phyloP scores from a whole-genome alignment of 2,329 filamentous ascomycete genomes.

The Dendryphion nanum region DNA sequence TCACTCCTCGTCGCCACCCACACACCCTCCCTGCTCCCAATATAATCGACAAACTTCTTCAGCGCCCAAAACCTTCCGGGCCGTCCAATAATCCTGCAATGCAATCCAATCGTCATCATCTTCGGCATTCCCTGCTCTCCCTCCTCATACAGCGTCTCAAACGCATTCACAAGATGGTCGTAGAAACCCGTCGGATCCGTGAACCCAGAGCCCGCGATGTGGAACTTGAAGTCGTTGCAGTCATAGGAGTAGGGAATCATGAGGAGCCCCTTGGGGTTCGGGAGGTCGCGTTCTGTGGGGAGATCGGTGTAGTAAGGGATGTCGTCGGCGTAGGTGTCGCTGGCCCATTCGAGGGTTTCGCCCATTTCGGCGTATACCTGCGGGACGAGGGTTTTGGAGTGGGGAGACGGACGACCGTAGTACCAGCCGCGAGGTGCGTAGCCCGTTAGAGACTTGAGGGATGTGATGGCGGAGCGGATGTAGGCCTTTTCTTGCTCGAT shows the following conservation, averaged over 20 bases:
- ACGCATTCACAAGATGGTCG: slow-evolving; percentile 50
- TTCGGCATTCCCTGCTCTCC: slow-evolving; percentile 50
- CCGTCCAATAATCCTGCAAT: slow-evolving; percentile 54
- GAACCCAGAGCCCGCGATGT: slow-evolving; percentile 46
- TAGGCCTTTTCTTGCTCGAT: slow-evolving; percentile 50
- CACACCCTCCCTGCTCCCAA: too few species aligned
- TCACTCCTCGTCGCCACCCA: too few species aligned
- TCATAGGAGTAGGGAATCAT: slow-evolving; percentile 58
- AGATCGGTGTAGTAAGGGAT: slow-evolving; percentile 57
- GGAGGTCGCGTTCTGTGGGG: slow-evolving; percentile 45
- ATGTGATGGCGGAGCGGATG: slow-evolving; percentile 44
- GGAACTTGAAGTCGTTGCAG: slow-evolving; percentile 55
- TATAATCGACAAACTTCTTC: slow-evolving; percentile 55
- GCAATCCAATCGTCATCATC: slow-evolving; percentile 59
- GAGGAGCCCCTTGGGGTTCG: slow-evolving; percentile 48
- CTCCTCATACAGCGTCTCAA: slow-evolving; percentile 55
- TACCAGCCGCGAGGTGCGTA: slow-evolving; percentile 52
- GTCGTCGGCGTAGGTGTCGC: slow-evolving; percentile 55
- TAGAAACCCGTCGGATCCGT: slow-evolving; percentile 47
- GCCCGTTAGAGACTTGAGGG: slow-evolving; percentile 45
- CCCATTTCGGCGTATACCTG: slow-evolving; percentile 55
- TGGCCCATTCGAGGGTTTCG: slow-evolving; percentile 50
- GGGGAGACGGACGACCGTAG: slow-evolving; percentile 48
- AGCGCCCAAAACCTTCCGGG: slow-evolving; percentile 54
- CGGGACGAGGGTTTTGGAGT: slow-evolving; percentile 47